Conservation (phyloP, 2,329 filamentous ascomycete species). For the Harringtonia lauricola region DNA sequence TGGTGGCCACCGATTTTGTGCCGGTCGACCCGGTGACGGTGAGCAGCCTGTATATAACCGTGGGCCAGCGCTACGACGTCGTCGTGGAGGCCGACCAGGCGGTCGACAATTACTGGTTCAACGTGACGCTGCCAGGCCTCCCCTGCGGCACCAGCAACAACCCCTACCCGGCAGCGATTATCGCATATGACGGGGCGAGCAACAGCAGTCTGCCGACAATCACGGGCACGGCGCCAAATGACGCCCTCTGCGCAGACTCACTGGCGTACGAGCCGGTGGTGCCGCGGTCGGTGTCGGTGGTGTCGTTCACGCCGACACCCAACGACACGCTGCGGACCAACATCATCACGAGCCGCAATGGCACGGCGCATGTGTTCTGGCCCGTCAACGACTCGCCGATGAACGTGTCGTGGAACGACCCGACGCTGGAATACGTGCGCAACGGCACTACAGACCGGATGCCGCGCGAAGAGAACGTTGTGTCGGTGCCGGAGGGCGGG, state of each 20-base stretch:
- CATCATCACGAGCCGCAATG: constrained; percentile 12
- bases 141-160: constrained; percentile 17
- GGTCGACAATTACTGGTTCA: constrained; percentile 30
- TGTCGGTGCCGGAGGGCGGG: constrained; percentile 2
- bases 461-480: constrained; percentile 5
- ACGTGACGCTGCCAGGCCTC: constrained; percentile 20
- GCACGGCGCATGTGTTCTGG: constrained; percentile 16
- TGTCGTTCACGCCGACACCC: constrained; percentile 9
- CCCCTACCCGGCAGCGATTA: constrained; percentile 17
- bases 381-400: constrained; percentile 18
- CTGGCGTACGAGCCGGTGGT: constrained; percentile 12
- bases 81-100: constrained; percentile 29
- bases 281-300: constrained; percentile 9
- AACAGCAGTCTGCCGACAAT: background rate
- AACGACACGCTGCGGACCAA: constrained; percentile 8
- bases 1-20: constrained; percentile 42
- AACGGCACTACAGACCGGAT: constrained; percentile 13
- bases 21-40: constrained; percentile 38
- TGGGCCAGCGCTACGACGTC: constrained; percentile 34
- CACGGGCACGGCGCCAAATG: constrained; percentile 15
- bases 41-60: constrained; percentile 35
- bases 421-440: constrained; percentile 22
- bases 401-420: constrained; percentile 22
- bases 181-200: constrained; percentile 15
- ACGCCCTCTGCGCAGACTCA: constrained; percentile 12